Evolutionary conservation across 768 basidiomycete genomes (phyloP).

Genomic region (Calocybe gangraenosa): DNA sequence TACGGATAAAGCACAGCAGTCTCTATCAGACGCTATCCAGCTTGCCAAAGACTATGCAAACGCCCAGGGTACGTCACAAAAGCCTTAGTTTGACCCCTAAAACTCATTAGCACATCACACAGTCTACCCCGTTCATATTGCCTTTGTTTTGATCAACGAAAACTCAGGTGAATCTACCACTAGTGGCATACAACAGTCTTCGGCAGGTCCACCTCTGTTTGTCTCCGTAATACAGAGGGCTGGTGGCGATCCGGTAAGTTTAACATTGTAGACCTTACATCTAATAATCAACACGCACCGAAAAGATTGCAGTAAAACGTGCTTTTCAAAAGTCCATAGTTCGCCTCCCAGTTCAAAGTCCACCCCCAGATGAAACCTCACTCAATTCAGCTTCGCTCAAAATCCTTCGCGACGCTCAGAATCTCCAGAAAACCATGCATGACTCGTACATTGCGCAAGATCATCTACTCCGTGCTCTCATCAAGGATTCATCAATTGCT

Average conservation of each 20-base stretch:
- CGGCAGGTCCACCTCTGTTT: constrained; percentile 56
- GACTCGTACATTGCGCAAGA: constrained; percentile 94
- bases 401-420: constrained; percentile 73
- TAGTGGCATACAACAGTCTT: constrained; percentile 25
- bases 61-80: constrained; percentile 56
- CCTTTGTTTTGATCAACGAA: constrained; percentile 77
- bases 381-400: constrained; percentile 53
- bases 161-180: constrained; percentile 31
- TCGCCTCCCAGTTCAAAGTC: constrained; percentile 77
- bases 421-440: constrained; percentile 77
- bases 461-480: constrained; percentile 81
- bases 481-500: constrained; percentile 68
- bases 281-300: not conserved
- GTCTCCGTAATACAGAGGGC: constrained; percentile 74
- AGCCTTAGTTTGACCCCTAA: not conserved
- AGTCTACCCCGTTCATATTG: constrained; percentile 86
- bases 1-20: constrained; percentile 78
- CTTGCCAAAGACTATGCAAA: constrained; percentile 83
- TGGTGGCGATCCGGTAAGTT: constrained; percentile 78
- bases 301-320: constrained; percentile 58
- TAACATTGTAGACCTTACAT: not conserved
- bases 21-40: constrained; percentile 68
- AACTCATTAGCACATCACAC: constrained; percentile 11
- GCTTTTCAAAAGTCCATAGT: constrained; percentile 74
- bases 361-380: constrained; percentile 78